Conservation (phyloP, 108 stramenopile genomes). For the Epithemia pelagica region DNA sequence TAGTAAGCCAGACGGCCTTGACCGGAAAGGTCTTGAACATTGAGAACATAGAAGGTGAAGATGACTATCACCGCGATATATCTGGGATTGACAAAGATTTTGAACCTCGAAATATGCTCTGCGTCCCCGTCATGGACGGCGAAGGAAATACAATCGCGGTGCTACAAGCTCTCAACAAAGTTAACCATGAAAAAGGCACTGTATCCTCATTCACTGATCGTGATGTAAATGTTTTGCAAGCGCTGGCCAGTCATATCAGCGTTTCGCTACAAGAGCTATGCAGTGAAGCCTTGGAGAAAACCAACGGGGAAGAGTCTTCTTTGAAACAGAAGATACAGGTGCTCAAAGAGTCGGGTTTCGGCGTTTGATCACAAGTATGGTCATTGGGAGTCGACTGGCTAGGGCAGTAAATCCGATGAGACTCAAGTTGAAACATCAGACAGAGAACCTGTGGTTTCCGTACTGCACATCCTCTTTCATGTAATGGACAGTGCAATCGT, state of each 20-base stretch:
- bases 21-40: slow-evolving; percentile 52
- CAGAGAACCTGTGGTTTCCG: too few species aligned
- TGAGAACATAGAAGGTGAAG: slow-evolving; percentile 27
- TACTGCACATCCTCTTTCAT: too few species aligned
- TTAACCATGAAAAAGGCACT: neutral
- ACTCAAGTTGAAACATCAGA: too few species aligned
- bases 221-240: slow-evolving; percentile 49
- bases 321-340: slow-evolving; percentile 52
- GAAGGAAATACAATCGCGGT: slow-evolving; percentile 50
- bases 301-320: slow-evolving; percentile 21
- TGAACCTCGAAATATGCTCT: slow-evolving; percentile 21
- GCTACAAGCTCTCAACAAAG: slow-evolving; percentile 59
- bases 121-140: slow-evolving; percentile 51
- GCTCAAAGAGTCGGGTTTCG: slow-evolving; percentile 45
- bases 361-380: too few species aligned
- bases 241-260: slow-evolving; percentile 45
- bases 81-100: neutral
- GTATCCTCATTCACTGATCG: slow-evolving; percentile 27
- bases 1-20: slow-evolving; percentile 40
- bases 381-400: too few species aligned
- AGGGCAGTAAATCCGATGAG: too few species aligned
- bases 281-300: slow-evolving; percentile 20
- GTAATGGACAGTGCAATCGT: too few species aligned
- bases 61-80: slow-evolving; percentile 20
- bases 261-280: slow-evolving; percentile 40